Base-by-base conservation (phyloP, 208 protist species). In the Tritrichomonas musculus region DNA sequence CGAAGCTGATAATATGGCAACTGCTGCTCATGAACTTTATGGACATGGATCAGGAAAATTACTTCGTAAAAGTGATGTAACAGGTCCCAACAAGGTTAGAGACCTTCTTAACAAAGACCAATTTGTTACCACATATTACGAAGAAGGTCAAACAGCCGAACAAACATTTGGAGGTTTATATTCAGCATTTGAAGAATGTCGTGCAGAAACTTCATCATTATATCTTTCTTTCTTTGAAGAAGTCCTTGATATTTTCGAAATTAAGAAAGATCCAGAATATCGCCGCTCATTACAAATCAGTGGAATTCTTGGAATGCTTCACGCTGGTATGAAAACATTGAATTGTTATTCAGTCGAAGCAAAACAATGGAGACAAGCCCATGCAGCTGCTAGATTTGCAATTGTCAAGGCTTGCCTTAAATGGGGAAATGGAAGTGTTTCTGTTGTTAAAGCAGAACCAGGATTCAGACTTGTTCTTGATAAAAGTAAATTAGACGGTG, bases 11-110 rank as follows among this genome's bases (percentile, higher is more conserved):
- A 49, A 94, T 36, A 13, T 95, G 3, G 72, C 94, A 73, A 93
- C 94, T 9, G 94, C 93, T n/a, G 55, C 94, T 3, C 94, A 95
- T 49, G 94, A 95, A 64, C 80, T 95, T 22, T 94, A 95, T 49
- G 94, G 94, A 36, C 94, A 95, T 93, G 94, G 94, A 17, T 93
- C 93, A 44, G 84, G 50, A 3, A 33, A 25, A 22, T 47, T 95
- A 20, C 44, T 95, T 36, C 2, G n/a, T 5, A 20, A 84, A 44
- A 27, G 27, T 4, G 93, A 95, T 30, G 25, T 94, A 4, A 11
- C 66, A 65, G 93, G 84, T 8, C n/a, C n/a, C n/a, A 44, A 44
- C 9, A 84, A 84, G 22, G 44, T 84, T 33, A 3, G 14, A n/a
- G 73, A 84, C n/a, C 13, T 93, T 25, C 47, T 92, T 9, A 94